phyloP scores from a whole-genome alignment of 129 eudicot genomes.

The Tanacetum coccineum region DNA sequence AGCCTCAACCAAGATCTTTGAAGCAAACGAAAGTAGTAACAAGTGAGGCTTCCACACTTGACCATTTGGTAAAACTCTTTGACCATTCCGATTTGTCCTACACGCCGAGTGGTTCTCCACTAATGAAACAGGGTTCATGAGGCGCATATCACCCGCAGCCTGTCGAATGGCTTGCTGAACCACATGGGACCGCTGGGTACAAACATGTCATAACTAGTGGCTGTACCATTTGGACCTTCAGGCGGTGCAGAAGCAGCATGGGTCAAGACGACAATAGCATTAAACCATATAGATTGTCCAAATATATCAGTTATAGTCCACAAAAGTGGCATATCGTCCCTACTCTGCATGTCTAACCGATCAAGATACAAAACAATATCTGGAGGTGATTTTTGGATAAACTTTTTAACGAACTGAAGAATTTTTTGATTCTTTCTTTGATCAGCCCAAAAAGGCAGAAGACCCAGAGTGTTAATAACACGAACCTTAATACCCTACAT shows the following conservation, averaged over 20 bases:
- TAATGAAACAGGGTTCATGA: slow-evolving; percentile 97
- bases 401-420: slow-evolving; percentile 68
- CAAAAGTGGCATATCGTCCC: slow-evolving; percentile 95
- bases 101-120: slow-evolving; percentile 97
- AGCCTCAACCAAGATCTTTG: slow-evolving; percentile 94
- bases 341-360: slow-evolving; percentile 86
- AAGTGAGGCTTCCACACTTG: slow-evolving; percentile 99
- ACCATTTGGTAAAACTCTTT: slow-evolving; percentile 94
- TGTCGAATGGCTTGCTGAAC: slow-evolving; percentile 96
- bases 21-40: slow-evolving; percentile 84
- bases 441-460: slow-evolving; percentile 83
- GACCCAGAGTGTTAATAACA: slow-evolving; percentile 94
- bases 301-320: slow-evolving; percentile 83
- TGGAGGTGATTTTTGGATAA: slow-evolving; percentile 87
- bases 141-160: slow-evolving; percentile 99
- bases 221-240: slow-evolving; percentile 91
- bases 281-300: slow-evolving; percentile 97
- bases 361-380: slow-evolving; percentile 95
- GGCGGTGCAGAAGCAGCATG: slow-evolving; percentile 99
- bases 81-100: slow-evolving; percentile 89
- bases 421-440: slow-evolving; percentile 84
- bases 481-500: slow-evolving; percentile 95
- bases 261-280: slow-evolving; percentile 94
- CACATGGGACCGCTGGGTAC: slow-evolving; percentile 95
- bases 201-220: slow-evolving; percentile 97